These are phyloP conservation scores for Leccinum proximum DNA, from an alignment of 1,284 basidiomycete genomes.

Conservation along the genomic window DNA sequence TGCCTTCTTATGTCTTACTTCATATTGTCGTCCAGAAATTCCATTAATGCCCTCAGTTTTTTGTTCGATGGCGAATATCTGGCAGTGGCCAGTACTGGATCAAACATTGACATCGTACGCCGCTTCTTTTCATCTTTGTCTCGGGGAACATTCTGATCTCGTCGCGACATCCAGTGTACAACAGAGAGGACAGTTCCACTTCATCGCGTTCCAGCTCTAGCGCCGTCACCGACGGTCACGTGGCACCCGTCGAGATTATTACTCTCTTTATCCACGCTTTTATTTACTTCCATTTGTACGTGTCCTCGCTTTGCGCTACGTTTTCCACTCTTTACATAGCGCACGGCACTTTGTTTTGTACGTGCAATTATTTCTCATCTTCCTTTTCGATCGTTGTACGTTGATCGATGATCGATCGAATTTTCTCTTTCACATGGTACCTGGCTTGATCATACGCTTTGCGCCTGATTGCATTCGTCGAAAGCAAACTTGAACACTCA, in stretches of 20 bases:
- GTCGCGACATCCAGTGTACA: slow-evolving; percentile 48
- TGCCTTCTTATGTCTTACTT: not conserved
- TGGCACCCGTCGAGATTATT: slow-evolving; percentile 73
- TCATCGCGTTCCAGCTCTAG: slow-evolving; percentile 65
- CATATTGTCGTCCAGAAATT: slow-evolving; percentile 42
- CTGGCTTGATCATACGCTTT: too few species aligned
- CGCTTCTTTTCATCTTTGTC: not conserved
- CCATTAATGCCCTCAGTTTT: slow-evolving; percentile 75
- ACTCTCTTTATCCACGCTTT: too few species aligned
- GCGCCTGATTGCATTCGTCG: too few species aligned
- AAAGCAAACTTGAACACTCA: too few species aligned
- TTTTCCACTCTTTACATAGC: too few species aligned
- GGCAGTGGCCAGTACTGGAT: slow-evolving; percentile 68
- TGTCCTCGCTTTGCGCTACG: too few species aligned
- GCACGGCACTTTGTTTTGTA: too few species aligned
- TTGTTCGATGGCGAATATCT: slow-evolving; percentile 79
- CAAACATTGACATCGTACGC: slow-evolving; percentile 72
- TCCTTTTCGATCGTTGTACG: too few species aligned
- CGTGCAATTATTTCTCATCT: too few species aligned
- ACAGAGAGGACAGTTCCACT: slow-evolving; percentile 69
- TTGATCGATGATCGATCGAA: too few species aligned
- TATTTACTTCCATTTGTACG: too few species aligned
- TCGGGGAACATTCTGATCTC: not conserved
- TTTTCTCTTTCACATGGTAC: too few species aligned
- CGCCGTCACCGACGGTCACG: slow-evolving; percentile 62